phyloP scores from a whole-genome alignment of 108 stramenopile genomes.

The Cyclotella sp. region DNA sequence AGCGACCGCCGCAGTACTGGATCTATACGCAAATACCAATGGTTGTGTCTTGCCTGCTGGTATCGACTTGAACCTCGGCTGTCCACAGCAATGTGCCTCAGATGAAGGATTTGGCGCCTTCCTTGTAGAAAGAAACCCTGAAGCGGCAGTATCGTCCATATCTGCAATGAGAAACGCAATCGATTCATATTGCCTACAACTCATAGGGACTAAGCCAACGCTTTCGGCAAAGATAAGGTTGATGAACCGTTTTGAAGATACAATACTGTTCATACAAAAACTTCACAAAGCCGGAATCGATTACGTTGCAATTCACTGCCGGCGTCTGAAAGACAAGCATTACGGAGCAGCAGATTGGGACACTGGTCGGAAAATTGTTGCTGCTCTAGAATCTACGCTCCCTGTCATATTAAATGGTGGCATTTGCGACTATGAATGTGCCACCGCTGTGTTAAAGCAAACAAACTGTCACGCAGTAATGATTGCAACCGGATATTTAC shows the following conservation, averaged over 20 bases:
- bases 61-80: constrained; percentile 68
- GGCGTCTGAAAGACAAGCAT: constrained; percentile 50
- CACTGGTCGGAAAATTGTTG: constrained; percentile 46
- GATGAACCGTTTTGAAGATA: constrained; percentile 39
- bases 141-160: constrained; percentile 50
- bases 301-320: constrained; percentile 60
- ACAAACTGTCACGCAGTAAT: constrained; percentile 60
- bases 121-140: constrained; percentile 53
- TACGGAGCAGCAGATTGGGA: constrained; percentile 50
- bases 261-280: constrained; percentile 42
- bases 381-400: constrained; percentile 27
- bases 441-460: constrained; percentile 16
- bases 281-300: constrained; percentile 56
- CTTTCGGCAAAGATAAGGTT: constrained; percentile 67
- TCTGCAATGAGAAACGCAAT: constrained; percentile 56
- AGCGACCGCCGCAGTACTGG: constrained; percentile 53
- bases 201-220: constrained; percentile 13
- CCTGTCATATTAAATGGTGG: constrained; percentile 60
- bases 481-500: constrained; percentile 59
- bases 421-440: constrained; percentile 34
- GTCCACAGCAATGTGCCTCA: constrained; percentile 62
- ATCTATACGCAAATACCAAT: constrained; percentile 31
- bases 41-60: constrained; percentile 34
- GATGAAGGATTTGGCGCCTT: constrained; percentile 61
- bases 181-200: constrained; percentile 17